A percentile compares a stretch with the other conserved stretches of the same genome.
Conservation (phyloP, 1,284 basidiomycete genomes). For the Fomes fomentarius region DNA sequence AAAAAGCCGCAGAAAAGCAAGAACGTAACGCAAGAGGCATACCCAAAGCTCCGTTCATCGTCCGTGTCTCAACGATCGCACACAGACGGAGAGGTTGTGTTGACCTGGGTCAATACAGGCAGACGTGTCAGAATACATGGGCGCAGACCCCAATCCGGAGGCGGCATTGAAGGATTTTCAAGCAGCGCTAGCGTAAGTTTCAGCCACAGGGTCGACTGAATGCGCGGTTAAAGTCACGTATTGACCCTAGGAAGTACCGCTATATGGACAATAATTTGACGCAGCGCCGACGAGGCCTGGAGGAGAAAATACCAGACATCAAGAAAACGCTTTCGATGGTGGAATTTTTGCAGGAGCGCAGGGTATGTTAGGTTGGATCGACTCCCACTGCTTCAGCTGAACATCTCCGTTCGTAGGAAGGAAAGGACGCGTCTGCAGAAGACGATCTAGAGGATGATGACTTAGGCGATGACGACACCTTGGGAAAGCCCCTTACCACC, state of each 20-base stretch:
- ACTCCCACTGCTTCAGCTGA: background rate
- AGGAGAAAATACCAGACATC: slow-evolving; percentile 97
- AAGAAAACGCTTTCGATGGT: slow-evolving; percentile 93
- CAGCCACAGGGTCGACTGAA: too few species aligned
- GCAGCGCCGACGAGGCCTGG: slow-evolving; percentile 79
- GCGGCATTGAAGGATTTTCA: slow-evolving; percentile 83
- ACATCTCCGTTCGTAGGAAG: slow-evolving; percentile 48
- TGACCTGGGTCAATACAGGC: slow-evolving; percentile 45
- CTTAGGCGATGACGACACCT: slow-evolving; percentile 43
- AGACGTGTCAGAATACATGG: slow-evolving; percentile 87
- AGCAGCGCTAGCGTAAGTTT: slow-evolving; percentile 86
- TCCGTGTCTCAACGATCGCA: slow-evolving; percentile 45
- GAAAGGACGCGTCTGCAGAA: slow-evolving; percentile 50
- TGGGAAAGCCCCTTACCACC: slow-evolving; percentile 70
- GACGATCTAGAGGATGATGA: slow-evolving; percentile 56
- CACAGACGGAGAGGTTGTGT: background rate
- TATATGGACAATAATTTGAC: slow-evolving; percentile 94
- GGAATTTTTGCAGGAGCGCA: slow-evolving; percentile 74
- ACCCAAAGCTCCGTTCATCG: slow-evolving; percentile 94
- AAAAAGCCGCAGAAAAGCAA: slow-evolving; percentile 29
- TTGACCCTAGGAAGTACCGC: slow-evolving; percentile 84
- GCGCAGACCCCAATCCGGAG: slow-evolving; percentile 81
- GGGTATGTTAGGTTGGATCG: slow-evolving; percentile 46
- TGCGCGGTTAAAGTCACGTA: background rate
- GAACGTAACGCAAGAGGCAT: slow-evolving; percentile 90